These are phyloP conservation scores for Trichoderma atroviride DNA, from an alignment of 2,329 filamentous ascomycete species.

Conservation along the genomic window DNA sequence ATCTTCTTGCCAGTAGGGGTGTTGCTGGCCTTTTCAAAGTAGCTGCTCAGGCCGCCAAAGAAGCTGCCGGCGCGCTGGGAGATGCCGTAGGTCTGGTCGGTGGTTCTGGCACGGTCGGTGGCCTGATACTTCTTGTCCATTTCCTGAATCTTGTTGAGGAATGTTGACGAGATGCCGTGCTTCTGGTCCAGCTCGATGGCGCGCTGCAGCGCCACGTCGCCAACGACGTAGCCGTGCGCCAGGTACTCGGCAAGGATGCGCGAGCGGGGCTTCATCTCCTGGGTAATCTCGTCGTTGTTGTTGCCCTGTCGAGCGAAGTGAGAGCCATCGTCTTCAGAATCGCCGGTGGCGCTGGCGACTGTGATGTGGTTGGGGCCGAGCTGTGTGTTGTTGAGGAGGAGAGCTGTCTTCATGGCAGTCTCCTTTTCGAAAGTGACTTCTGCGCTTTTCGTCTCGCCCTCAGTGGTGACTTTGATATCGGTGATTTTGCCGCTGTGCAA, in stretches of 20 bases:
- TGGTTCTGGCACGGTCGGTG: slow-evolving; percentile 78
- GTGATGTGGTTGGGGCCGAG: slow-evolving; percentile 84
- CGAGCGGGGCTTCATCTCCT: slow-evolving; percentile 95
- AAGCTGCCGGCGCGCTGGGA: slow-evolving; percentile 69
- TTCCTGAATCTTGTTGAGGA: slow-evolving; percentile 73
- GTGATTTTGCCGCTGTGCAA: slow-evolving; percentile 81
- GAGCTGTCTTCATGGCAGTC: slow-evolving; percentile 93
- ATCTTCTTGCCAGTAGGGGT: slow-evolving; percentile 89
- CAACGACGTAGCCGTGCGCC: slow-evolving; percentile 88
- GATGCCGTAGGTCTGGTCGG: slow-evolving; percentile 85
- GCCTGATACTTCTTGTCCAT: slow-evolving; percentile 88
- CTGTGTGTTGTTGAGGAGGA: slow-evolving; percentile 95
- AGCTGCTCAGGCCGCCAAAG: slow-evolving; percentile 71
- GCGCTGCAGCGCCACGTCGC: slow-evolving; percentile 71
- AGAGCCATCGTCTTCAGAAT: slow-evolving; percentile 64
- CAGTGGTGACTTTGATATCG: slow-evolving; percentile 72
- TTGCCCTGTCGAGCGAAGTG: slow-evolving; percentile 58
- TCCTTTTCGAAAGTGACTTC: slow-evolving; percentile 97
- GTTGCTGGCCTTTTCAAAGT: slow-evolving; percentile 90
- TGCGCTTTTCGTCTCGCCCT: slow-evolving; percentile 74
- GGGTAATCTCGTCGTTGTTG: slow-evolving; percentile 72
- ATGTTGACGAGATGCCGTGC: slow-evolving; percentile 81
- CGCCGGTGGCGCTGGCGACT: slow-evolving; percentile 67
- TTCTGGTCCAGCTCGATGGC: slow-evolving; percentile 87
- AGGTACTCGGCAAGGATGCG: slow-evolving; percentile 97